These are phyloP conservation scores for Epichloe scottii DNA, from an alignment of 2,329 filamentous ascomycete genomes.

Conservation along the genomic window DNA sequence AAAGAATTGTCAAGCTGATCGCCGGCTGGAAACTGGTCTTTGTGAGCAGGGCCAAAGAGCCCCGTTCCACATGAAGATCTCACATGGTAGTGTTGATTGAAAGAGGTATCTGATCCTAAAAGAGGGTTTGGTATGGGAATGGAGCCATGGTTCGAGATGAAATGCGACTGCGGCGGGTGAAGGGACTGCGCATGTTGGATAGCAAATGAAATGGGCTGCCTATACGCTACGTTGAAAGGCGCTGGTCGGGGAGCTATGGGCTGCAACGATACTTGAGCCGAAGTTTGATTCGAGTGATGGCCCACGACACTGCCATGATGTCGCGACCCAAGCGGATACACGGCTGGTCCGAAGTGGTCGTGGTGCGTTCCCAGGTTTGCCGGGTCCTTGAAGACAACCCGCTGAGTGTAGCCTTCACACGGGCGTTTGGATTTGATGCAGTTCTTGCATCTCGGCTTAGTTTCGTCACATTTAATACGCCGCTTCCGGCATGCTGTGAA, in stretches of 20 bases:
- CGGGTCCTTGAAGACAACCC: constrained; percentile 68
- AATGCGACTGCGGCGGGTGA: background rate
- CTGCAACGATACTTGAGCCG: constrained; percentile 25
- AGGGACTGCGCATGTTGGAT: background rate
- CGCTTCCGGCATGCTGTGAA: constrained; percentile 72
- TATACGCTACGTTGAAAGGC: constrained; percentile 15
- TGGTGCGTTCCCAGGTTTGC: constrained; percentile 21
- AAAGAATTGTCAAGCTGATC: constrained; percentile 3
- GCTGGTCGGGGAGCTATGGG: constrained; percentile 40
- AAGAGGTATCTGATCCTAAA: constrained; percentile 4
- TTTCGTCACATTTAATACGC: constrained; percentile 94
- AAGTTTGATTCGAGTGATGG: constrained; percentile 20
- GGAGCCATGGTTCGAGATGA: constrained; percentile 2
- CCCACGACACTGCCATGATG: constrained; percentile 14
- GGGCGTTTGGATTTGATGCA: constrained; percentile 76
- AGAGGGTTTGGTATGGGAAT: constrained; percentile 12
- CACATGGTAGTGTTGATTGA: constrained; percentile 1
- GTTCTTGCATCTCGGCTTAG: constrained; percentile 68
- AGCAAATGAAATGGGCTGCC: constrained; percentile 7
- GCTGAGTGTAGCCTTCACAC: constrained; percentile 75
- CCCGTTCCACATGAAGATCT: background rate
- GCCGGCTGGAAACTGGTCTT: constrained; percentile 7
- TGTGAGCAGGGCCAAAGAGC: background rate
- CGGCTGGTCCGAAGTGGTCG: constrained; percentile 28
- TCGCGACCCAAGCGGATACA: constrained; percentile 30